phyloP scores from a whole-genome alignment of 768 basidiomycete species.

The Russula vinacea region DNA sequence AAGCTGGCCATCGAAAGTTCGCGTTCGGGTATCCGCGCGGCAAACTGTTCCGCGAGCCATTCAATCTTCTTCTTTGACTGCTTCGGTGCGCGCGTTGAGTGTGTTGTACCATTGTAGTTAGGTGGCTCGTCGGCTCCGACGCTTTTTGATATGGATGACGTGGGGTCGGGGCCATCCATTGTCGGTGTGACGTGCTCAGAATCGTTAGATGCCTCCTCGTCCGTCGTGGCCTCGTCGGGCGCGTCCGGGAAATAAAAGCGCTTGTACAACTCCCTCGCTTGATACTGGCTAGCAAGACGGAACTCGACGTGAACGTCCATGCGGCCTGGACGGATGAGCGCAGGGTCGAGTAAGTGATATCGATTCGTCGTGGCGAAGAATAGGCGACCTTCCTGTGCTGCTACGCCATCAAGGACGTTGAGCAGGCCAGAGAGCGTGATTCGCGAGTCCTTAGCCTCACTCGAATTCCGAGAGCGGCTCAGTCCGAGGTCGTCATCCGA shows the following conservation, averaged over 20 bases:
- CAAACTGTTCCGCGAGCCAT: constrained; percentile 55
- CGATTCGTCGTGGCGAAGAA: constrained; percentile 79
- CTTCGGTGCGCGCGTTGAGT: constrained; percentile 35
- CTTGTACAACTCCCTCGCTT: constrained; percentile 61
- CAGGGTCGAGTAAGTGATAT: constrained; percentile 64
- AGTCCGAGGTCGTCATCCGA: constrained; percentile 15
- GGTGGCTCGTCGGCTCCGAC: background rate
- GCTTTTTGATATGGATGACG: too few relatives aligned
- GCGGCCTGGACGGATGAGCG: constrained; percentile 72
- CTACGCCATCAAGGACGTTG: constrained; percentile 74
- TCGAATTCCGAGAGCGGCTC: background rate
- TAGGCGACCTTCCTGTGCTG: constrained; percentile 78
- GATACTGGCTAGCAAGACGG: constrained; percentile 65
- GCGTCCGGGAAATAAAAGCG: constrained; percentile 59
- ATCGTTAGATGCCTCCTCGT: constrained; percentile 29
- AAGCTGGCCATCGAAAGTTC: constrained; percentile 44
- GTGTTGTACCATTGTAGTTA: constrained; percentile 17
- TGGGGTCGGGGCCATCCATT: constrained; percentile 3
- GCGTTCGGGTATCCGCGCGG: constrained; percentile 49
- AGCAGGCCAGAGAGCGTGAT: constrained; percentile 72
- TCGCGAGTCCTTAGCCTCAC: constrained; percentile 30
- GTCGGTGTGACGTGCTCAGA: constrained; percentile 28
- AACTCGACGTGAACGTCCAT: constrained; percentile 84
- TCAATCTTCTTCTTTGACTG: constrained; percentile 43
- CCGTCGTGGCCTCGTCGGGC: constrained; percentile 30